Base-by-base conservation (phyloP, 1,139 yeast genomes). In the Suhomyces maxii region DNA sequence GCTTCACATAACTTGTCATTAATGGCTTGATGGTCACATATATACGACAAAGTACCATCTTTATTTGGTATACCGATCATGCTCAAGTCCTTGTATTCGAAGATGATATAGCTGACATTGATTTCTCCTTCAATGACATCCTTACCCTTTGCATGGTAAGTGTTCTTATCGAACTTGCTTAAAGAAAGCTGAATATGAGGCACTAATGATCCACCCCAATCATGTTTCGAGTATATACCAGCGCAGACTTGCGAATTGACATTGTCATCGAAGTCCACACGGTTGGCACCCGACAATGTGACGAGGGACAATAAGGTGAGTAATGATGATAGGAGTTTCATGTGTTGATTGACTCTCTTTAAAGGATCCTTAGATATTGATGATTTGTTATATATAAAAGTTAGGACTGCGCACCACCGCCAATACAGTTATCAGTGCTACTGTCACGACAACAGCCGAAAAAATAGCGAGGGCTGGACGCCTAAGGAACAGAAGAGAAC, bases 171-270 rank as follows among this genome's bases (percentile, higher is more conserved):
- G 47, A 57, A 73, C 34, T 57, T 54, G 14, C 53, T 51, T 47
- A 86, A 65, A 38, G 73, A 71, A 43, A 86, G 69, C 8, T 76
- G 73, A 47, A 86, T 83, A 55, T 77, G 83, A 8, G 95, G 91
- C 48, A 76, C 80, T 10, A 68, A 64, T 34, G 79, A 75, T 37
- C 98, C 98, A 41, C 89, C 87, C 93, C 96, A 89, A 62, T 91
- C 96, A 41, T 82, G 76, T 57, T 84, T 86, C 45, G 93, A 80
- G 67, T 91, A 93, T 80, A 93, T 83, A 36, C 99, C 99, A 9
- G 91, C 79, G 65, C 99, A 93, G 28, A 82, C 82, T 60, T 88
- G 95, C 18, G 85, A 74, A 41, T 64, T 57, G 34, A 65, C 58
- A 8, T 65, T 63, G 12, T 76, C 66, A 43, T 79, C 77, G 52